Evolutionary conservation across 306 rosid species (phyloP).

Genomic region (Lathyrus tuberosus): DNA sequence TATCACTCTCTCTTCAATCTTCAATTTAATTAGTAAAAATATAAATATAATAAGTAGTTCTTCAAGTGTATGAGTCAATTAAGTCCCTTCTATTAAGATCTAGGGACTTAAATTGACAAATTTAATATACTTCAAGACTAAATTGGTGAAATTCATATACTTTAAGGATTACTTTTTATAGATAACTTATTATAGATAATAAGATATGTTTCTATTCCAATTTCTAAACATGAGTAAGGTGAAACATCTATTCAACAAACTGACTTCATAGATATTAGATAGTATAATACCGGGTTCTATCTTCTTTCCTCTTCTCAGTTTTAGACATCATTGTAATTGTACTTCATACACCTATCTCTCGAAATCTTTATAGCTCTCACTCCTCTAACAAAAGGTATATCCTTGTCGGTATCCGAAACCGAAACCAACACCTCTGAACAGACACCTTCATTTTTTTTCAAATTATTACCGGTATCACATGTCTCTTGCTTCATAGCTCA

Average conservation of each 20-base stretch:
- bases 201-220: not conserved
- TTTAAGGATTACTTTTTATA: not conserved
- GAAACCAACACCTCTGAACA: no score
- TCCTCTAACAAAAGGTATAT: no score
- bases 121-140: not conserved
- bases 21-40: not conserved
- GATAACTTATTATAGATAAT: not conserved
- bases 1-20: not conserved
- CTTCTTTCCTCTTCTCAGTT: no score
- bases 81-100: not conserved
- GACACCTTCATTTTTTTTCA: no score
- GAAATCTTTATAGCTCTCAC: not conserved
- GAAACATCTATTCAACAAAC: not conserved
- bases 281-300: no score
- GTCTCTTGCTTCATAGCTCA: not conserved
- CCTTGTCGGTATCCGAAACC: no score
- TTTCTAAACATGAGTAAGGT: constrained; percentile 1
- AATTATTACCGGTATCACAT: no score
- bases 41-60: not conserved
- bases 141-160: not conserved
- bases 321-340: no score
- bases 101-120: not conserved
- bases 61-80: not conserved
- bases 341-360: not conserved
- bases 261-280: no score